phyloP scores from a whole-genome alignment of 1,284 basidiomycete genomes.

The Peniophora sp. region DNA sequence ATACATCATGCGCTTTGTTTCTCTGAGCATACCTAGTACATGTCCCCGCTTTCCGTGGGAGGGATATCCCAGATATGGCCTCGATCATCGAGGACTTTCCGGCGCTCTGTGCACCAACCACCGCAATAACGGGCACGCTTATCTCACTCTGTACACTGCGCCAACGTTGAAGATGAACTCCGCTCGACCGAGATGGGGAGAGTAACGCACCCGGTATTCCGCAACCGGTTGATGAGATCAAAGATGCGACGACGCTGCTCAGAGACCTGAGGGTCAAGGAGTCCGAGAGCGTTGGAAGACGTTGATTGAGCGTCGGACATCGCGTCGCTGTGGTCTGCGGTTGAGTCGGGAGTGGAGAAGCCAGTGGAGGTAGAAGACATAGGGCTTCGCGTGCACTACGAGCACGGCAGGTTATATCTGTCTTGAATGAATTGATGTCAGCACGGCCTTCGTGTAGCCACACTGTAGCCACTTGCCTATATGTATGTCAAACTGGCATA shows the following conservation, averaged over 20 bases:
- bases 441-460: too few relatives aligned
- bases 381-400: too few relatives aligned
- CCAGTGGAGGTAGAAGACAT: too few relatives aligned
- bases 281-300: conserved; percentile 24
- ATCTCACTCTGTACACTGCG: conserved; percentile 50
- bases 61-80: conserved; percentile 60
- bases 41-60: conserved; percentile 56
- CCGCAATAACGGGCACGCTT: conserved; percentile 58
- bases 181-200: too few relatives aligned
- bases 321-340: too few relatives aligned
- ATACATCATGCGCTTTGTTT: neutral
- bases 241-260: conserved; percentile 32
- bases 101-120: conserved; percentile 58
- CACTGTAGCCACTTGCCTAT: too few relatives aligned
- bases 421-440: too few relatives aligned
- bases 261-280: conserved; percentile 30
- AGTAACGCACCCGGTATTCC: conserved; percentile 38
- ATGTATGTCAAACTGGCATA: too few relatives aligned
- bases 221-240: conserved; percentile 41
- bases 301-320: too few relatives aligned
- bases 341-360: too few relatives aligned
- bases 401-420: too few relatives aligned
- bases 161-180: conserved; percentile 1
- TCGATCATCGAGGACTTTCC: conserved; percentile 74
- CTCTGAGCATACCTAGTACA: conserved; percentile 48